Base-by-base conservation (phyloP, 164 flowering plant genomes). In the Warburgia ugandensis region DNA sequence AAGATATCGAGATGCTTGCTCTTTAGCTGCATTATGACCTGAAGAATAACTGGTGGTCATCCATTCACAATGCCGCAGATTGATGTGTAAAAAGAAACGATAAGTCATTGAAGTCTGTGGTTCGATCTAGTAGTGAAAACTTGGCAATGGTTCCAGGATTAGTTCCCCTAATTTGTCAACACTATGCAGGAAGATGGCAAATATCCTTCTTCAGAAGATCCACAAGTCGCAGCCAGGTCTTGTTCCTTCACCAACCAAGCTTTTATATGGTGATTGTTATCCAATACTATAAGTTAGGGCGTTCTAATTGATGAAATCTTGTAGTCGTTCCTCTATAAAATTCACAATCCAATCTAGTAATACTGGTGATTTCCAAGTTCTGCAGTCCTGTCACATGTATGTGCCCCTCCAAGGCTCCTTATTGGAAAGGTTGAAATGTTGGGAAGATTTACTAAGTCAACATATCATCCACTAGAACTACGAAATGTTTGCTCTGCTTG, bases 201-300 rank as follows among this genome's bases (percentile, higher is more conserved):
- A 47, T 83, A 86, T 36, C 86, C 88, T 72, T 83, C 86, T 61
- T 86, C 95, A 38, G 75, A 81, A 56, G 92, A 80, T 27, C 96
- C 96, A 71, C 69, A 78, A 26, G 84, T 80, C 29, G 86, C 81
- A 12, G 81, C 83, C 32, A 88, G 69, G 5, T 83, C 83, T 22
- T 91, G 67, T 56, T 88, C 94, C 64, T 79, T 82, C 28, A 83
- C 96, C 4, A 94, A 73, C 96, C 96, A 88, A 43, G 96, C 96
- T 65, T 88, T 84, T 88, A 61, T 88, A 88, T 0, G 94, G 83
- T 48, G n/a, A 88, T 74, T 6, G 83, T 79, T 58, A 88, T 80
- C 27, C 96, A 94, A 68, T 84, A 84, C 66, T 50, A 88, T 88
- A 52, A 84, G 94, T 48, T 88, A 84, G 3, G 96, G 96, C 61